Conservation (phyloP, 2,329 filamentous ascomycete species). For the Exophiala spinifera region DNA sequence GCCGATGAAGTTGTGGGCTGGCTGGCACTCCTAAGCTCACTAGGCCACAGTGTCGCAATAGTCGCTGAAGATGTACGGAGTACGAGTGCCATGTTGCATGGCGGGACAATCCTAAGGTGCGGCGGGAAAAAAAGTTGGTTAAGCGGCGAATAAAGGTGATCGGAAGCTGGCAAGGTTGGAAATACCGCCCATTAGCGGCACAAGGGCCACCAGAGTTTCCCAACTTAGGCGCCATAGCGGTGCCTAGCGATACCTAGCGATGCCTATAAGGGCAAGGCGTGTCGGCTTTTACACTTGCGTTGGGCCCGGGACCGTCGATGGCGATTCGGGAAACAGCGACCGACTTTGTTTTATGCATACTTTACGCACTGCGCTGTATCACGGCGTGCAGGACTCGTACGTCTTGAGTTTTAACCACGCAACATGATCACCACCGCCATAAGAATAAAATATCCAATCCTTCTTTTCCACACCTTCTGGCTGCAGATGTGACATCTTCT, state of each 20-base stretch:
- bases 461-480: background rate
- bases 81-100: background rate
- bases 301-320: constrained; percentile 7
- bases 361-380: too few species aligned
- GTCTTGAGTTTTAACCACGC: too few species aligned
- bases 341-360: background rate
- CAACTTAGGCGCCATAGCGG: too few species aligned
- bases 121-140: constrained; percentile 1
- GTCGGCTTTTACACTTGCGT: constrained; percentile 8
- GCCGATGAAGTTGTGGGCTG: background rate
- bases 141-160: background rate
- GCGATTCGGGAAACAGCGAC: background rate
- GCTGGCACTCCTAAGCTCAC: background rate
- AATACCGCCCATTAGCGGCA: too few species aligned
- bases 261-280: background rate
- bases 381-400: too few species aligned
- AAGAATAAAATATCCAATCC: background rate
- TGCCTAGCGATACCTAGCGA: background rate
- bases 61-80: background rate
- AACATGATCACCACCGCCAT: background rate
- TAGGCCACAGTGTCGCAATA: background rate
- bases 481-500: background rate
- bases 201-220: background rate
- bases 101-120: background rate
- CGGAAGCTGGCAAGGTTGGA: background rate